Evolutionary conservation across 2,329 filamentous ascomycete genomes (phyloP), one percentile per base, ranked within the genome.

Genomic region (Arthrobotrys sinensis): DNA sequence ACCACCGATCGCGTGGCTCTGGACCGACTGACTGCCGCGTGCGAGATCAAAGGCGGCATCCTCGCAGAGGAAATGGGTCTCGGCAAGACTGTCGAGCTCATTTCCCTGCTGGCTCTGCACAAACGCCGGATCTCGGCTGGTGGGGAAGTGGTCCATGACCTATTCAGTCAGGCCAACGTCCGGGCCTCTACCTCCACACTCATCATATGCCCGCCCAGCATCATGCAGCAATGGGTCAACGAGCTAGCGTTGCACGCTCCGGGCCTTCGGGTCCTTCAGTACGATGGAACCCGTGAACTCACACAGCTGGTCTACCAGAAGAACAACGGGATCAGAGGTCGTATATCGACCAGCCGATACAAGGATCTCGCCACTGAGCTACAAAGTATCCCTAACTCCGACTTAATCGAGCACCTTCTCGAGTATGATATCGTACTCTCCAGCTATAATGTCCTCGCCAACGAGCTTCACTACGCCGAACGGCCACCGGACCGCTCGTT

Each of bases 41-140:
- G 34, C 16, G 11, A 12, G 36, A 73, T 87, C 1, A 84, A 82
- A 40, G 90, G 90, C 1, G 92, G 92, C 0, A 90, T 93, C 57
- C 85, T 95, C 4, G 90, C 91, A 0, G 92, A 95, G 82, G 92
- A 95, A 83, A 95, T 95, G 92, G 92, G 92, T 0, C 85, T 95
- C 0, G 92, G 92, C 0, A 95, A 95, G 83, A 95, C 92, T 0
- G 86, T 94, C 2, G 93, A 95, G 84, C 86, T 93, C 1, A 89
- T 94, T 52, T 88, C 90, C 3, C 85, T 95, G 10, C 88, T 94
- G n/a, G 85, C 89, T 6, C 85, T 91, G 24, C 89, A 95, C 82
- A 85, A 83, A 45, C 87, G 88, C 34, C 71, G 80, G 5, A 73
- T 79, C 38, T 65, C 5, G 36, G 80, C 19, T 8, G 71, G 63